Evolutionary conservation across 2,329 filamentous ascomycete species (phyloP).

Genomic region (Talaromyces sp.): DNA sequence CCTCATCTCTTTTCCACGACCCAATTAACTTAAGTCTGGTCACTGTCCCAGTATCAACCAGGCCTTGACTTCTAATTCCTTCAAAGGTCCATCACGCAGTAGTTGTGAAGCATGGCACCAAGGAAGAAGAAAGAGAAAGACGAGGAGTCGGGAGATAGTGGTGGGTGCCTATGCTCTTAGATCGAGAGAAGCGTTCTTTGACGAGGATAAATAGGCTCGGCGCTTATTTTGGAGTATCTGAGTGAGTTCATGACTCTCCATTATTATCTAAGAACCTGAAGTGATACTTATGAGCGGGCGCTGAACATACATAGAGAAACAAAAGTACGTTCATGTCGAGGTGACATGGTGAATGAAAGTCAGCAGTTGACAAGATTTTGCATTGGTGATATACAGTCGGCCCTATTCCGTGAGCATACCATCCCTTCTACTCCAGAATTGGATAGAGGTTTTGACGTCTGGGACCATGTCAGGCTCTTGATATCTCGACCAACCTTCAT

Average conservation of each 20-base stretch:
- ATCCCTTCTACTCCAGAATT: background rate
- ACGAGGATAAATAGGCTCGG: constrained; percentile 29
- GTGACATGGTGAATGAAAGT: background rate
- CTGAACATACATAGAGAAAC: constrained; percentile 7
- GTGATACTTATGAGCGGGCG: background rate
- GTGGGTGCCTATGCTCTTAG: constrained; percentile 22
- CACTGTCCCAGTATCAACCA: background rate
- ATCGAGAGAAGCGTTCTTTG: background rate
- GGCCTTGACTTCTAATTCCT: too few relatives aligned
- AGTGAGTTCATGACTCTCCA: constrained; percentile 36
- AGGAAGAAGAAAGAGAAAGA: constrained; percentile 39
- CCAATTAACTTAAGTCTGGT: background rate
- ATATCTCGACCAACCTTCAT: constrained; percentile 60
- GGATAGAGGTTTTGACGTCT: background rate
- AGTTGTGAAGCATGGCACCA: constrained; percentile 34
- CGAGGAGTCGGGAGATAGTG: constrained; percentile 30
- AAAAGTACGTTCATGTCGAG: constrained; percentile 12
- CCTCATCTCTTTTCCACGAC: background rate
- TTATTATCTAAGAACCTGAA: too few relatives aligned
- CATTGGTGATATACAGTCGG: constrained; percentile 36
- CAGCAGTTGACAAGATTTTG: background rate
- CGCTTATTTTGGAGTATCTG: constrained; percentile 51
- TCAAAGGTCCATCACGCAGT: background rate
- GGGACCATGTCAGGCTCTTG: constrained; percentile 45
- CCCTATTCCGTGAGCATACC: constrained; percentile 49